Evolutionary conservation across 1,284 basidiomycete genomes (phyloP), one percentile per base, ranked within the genome.

Genomic region (Trichosporon asahii): DNA sequence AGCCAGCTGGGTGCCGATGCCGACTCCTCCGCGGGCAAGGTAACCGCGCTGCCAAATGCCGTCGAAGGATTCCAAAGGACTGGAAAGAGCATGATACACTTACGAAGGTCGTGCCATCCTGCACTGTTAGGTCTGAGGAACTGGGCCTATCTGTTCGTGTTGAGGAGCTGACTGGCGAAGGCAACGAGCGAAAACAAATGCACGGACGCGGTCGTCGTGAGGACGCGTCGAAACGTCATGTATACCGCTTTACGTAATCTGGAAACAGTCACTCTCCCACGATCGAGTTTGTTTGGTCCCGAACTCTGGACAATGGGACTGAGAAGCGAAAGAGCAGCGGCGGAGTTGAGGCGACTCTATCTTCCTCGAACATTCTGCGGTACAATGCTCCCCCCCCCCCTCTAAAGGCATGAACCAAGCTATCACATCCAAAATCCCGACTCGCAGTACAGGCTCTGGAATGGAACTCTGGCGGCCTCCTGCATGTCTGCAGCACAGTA

Each of bases 161-260:
- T 23, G 49, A 53, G 49, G 49, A 53, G 25, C 11, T 2, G 21
- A 18, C 7, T 4, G 21, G 4, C 12, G 21, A 25, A 53, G 8
- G 18, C 46, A 53, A 53, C 12, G 21, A 25, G 11, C 49, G 21
- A 53, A 25, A 53, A 25, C 49, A 53, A 15, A 14, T 61, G 57
- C 29, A 31, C 29, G 29, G 57, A 31, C 57, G 57, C 29, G 27
- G 23, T 8, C 29, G 57, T 61, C 57, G 57, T 27, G 57, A n/a
- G 57, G 57, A 31, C 57, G 57, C 57, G 57, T 61, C 57, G 57
- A 8, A 33, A 31, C 29, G 57, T 61, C 57, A 61, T 61, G 29
- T 61, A 5, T 4, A 5, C 3, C 1, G 21, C 6, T 0, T 61
- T 61, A 61, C 57, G 57, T 61, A 61, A 61, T 2, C 18, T 4